Base-by-base conservation (phyloP, 1,284 basidiomycete genomes). In the Moesziomyces sp. region DNA sequence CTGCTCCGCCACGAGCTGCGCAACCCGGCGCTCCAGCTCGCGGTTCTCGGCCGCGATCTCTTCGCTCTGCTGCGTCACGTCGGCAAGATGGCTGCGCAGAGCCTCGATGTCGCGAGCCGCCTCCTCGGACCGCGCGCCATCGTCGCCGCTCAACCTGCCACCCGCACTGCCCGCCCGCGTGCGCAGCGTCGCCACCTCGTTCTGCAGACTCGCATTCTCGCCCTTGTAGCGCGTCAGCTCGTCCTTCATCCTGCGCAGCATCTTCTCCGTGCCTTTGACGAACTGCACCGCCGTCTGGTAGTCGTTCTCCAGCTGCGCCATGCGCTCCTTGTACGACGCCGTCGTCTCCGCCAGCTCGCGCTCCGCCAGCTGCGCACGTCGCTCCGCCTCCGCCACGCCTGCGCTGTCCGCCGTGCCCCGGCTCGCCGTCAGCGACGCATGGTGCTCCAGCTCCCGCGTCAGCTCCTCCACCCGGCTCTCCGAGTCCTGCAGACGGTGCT, bases 191-290 rank as follows among this genome's bases (percentile, higher is more conserved):
- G 53, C 58, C 14, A 74, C 18, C 56, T 74, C 74, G 51, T 67
- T 62, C 55, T 80, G 81, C 42, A 84, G 61, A 45, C 64, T 65
- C 34, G 79, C 78, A 64, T 83, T 83, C 65, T 82, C 82, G 28
- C 74, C 76, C 64, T 82, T 81, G 72, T 78, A 74, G 69, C 78
- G 80, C 46, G 77, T 77, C 50, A 80, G 84, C 83, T 82, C 82
- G 85, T 86, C 87, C 85, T 95, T 94, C 92, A 99, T 95, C 77
- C 93, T 90, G 75, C 94, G 91, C 87, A 98, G 92, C 91, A 99
- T 96, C 87, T 97, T 98, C 86, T 99, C 97, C 0, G 95, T 98
- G 55, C 94, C 94, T 88, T 94, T 95, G 82, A 84, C 83, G 47
- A 81, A 84, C 56, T 93, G 91, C 67, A 95, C 93, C 23, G 93